Evolutionary conservation across 2,329 filamentous ascomycete genomes (phyloP), one percentile per base, ranked within the genome.

Genomic region (Talaromyces sp.): DNA sequence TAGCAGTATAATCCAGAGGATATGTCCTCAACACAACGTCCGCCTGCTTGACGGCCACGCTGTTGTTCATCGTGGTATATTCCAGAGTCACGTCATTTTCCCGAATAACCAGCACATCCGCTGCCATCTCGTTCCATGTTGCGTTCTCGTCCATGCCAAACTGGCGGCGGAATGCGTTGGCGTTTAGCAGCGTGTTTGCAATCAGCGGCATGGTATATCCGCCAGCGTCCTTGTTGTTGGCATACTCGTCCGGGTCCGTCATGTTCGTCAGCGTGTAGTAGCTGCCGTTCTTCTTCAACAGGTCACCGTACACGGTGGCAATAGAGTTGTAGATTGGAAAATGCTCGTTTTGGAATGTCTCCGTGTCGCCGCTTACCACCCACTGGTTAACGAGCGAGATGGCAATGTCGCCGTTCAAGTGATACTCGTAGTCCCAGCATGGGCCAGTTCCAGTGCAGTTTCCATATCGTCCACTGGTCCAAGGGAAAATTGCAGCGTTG

Each of bases 231-330:
- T 88, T 77, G 58, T 82, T 77, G 65, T 89, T 89, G 9, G 87
- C 87, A 66, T 88, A 89, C 69, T 89, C 87, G 64, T 87, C 85
- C 1, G 89, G 89, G 72, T 91, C 89, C 0, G 89, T 91, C 73
- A 89, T 87, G 64, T 91, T 89, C 14, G 75, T 82, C 56, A 83
- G 78, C 1, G 77, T 77, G 68, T 79, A 81, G 4, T 75, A 77
- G 0, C 82, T 82, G 17, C 81, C 79, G 65, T 90, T 89, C 64
- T 77, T 85, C 51, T 81, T 77, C 1, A 90, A 71, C 0, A 89
- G 63, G 62, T 89, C 80, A 0, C 81, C 78, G 64, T 84, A 88
- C 61, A 89, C 80, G 1, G 82, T 81, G 0, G 87, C 86, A 46
- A 87, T 77, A 0, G 85, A 84, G 62, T 89, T 82, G 54, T 86